Conservation (phyloP, 2,329 filamentous ascomycete genomes). For the Stemphylium beticola region DNA sequence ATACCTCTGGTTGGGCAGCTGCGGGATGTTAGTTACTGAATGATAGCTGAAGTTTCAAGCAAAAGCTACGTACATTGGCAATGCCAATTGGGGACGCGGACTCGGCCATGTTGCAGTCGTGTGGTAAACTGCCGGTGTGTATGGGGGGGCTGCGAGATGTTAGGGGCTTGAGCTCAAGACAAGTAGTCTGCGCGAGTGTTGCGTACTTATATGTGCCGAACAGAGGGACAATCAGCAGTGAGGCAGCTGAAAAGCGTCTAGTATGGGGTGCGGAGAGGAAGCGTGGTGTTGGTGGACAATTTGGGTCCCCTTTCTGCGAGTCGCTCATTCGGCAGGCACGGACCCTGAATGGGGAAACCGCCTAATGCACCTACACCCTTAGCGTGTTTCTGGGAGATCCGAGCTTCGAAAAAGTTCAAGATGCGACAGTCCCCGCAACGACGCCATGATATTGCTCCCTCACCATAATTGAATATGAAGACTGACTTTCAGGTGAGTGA, state of each 20-base stretch:
- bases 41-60: neutral
- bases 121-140: constrained; percentile 25
- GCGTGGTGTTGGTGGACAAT: constrained; percentile 43
- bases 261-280: constrained; percentile 19
- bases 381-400: constrained; percentile 11
- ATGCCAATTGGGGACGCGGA: constrained; percentile 73
- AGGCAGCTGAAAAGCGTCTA: constrained; percentile 15
- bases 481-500: constrained; percentile 89
- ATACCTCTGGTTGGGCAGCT: constrained; percentile 74
- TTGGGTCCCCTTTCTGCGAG: constrained; percentile 48
- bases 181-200: neutral
- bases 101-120: constrained; percentile 62
- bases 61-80: constrained; percentile 67
- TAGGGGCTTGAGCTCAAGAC: constrained; percentile 15
- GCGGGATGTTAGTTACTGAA: constrained; percentile 44
- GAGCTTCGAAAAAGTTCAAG: constrained; percentile 43
- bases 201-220: constrained; percentile 4
- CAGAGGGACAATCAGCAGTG: neutral
- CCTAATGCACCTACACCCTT: constrained; percentile 32
- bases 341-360: constrained; percentile 45
- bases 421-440: constrained; percentile 32
- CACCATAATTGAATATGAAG: constrained; percentile 72
- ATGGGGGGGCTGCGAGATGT: constrained; percentile 27
- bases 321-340: constrained; percentile 48
- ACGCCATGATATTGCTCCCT: constrained; percentile 18